Base-by-base conservation (phyloP, 805 yeast species). In the Cephaloascus albidus region DNA sequence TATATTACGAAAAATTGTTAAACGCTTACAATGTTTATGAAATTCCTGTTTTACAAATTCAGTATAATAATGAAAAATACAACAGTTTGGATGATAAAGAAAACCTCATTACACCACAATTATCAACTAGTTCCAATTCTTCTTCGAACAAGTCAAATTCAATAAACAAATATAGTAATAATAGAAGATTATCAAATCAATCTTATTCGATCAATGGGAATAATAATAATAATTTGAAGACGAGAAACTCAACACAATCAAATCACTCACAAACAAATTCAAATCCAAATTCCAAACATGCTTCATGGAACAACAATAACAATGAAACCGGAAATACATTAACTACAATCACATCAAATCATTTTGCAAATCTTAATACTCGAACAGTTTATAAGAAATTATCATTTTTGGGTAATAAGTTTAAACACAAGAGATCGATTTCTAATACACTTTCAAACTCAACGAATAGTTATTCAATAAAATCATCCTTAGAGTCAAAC, bases 11-110 rank as follows among this genome's bases (percentile, higher is more conserved):
- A 34, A 43, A 43, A 23, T 18, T 43, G 12, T 28, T 43, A 16
- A 20, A 33, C 16, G 46, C 46, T 3, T 43, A 35, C 23, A 39
- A 43, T 30, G 46, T 43, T n/a, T 43, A 43, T 26, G 36, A 36
- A 15, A 16, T 31, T 10, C 33, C 33, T 6, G 18, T 14, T 10
- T 31, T 31, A 15, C 33, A 31, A 23, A 23, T 23, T 8, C 28
- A 23, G 28, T 23, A 23, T 12, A 23, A 23, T 12, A 23, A 23
- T 23, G 28, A 23, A 23, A 23, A 23, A 12, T 23, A 23, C 28
- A 6, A 23, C 12, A 23, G 12, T 23, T 8, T 10, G 14, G 14
- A 8, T 16, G 18, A 16, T 10, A 31, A n/a, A n/a, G 15, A 31
- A 31, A 31, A n/a, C 6, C 14, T 8, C 14, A 16, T 31, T 31